Evolutionary conservation across 306 rosid species (phyloP).

Genomic region (Sechiopsis laciniata): DNA sequence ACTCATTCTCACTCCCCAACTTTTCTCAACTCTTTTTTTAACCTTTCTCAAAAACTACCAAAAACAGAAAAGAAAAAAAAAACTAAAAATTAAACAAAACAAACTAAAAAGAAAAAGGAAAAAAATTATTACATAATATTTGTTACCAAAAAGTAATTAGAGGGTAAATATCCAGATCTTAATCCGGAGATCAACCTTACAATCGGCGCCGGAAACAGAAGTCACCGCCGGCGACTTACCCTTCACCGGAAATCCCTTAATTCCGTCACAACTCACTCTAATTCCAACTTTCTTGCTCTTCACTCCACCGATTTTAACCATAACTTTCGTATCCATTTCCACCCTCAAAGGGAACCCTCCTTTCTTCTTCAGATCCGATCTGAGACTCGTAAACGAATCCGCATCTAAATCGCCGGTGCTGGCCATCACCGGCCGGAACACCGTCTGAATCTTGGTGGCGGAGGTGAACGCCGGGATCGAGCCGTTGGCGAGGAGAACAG

Average conservation of each 20-base stretch:
- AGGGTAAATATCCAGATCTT: constrained; percentile 90
- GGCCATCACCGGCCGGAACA: constrained; percentile 42
- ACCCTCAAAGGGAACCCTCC: constrained; percentile 56
- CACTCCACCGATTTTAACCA: constrained; percentile 62
- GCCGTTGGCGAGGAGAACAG: constrained; percentile 61
- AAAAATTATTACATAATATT: constrained; percentile 4
- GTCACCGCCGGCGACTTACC: constrained; percentile 85
- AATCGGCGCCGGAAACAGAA: constrained; percentile 54
- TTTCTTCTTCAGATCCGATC: constrained; percentile 72
- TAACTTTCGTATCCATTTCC: constrained; percentile 78
- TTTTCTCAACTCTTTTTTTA: neutral
- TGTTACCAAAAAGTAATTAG: neutral
- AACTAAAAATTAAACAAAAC: neutral
- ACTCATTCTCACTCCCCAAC: neutral
- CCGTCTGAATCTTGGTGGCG: constrained; percentile 61
- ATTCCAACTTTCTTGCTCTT: constrained; percentile 72
- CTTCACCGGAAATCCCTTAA: constrained; percentile 51
- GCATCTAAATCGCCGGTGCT: constrained; percentile 58
- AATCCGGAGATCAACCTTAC: constrained; percentile 92
- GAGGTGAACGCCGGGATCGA: constrained; percentile 54
- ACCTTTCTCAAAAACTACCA: neutral
- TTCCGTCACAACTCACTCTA: constrained; percentile 64
- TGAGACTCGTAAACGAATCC: constrained; percentile 47
- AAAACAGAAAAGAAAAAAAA: neutral
- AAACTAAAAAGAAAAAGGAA: neutral